Evolutionary conservation across 345 rosid genomes (phyloP), one percentile per base, ranked within the genome.

Genomic region (Hirschfeldia incana): DNA sequence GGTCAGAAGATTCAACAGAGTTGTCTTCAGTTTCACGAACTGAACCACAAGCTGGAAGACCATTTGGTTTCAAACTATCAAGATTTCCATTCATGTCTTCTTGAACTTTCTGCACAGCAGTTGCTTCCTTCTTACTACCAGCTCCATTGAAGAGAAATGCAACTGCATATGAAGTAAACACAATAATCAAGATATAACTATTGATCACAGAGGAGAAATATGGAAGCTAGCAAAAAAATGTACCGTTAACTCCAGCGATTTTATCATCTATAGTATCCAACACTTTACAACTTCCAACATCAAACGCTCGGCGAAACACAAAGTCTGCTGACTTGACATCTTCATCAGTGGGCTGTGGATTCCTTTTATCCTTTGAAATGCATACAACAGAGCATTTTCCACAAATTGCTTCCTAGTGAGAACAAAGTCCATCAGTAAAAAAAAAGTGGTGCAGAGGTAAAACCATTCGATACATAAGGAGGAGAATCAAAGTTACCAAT

Each of bases 361-460:
- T 93, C 81, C 94, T 91, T 67, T 42, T 34, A 66, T 95, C 97
- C 76, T 86, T 90, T 61, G 98, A 89, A 67, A 75, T 87, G 86
- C 97, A 95, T 30, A 91, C 65, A 59, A 93, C 93, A 74, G 86
- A 85, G 88, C 98, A 95, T 75, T 93, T 95, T 64, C 99, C 98
- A 75, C 88, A 85, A 77, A 95, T 88, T 68, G 91, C 84, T 86
- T 91, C 98, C 99, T 95, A 85, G 77, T 75, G 33, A 33, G 10
- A 70, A 64, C 12, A 70, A 65, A 42, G 64, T 57, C 55, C 32
- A 58, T 75, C 64, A 80, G 73, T 32, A 65, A 17, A 63, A 39
- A 39, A 39, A 44, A 12, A 3, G 51, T 44, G 51, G n/a, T 44
- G 15, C 51, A 44, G 1, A 44, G 51, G 51, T 3, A n/a, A 44